A percentile compares a stretch with the other conserved stretches of the same genome.
phyloP scores from a whole-genome alignment of 73 alveolate species.

The Symbiodinium pilosum region DNA sequence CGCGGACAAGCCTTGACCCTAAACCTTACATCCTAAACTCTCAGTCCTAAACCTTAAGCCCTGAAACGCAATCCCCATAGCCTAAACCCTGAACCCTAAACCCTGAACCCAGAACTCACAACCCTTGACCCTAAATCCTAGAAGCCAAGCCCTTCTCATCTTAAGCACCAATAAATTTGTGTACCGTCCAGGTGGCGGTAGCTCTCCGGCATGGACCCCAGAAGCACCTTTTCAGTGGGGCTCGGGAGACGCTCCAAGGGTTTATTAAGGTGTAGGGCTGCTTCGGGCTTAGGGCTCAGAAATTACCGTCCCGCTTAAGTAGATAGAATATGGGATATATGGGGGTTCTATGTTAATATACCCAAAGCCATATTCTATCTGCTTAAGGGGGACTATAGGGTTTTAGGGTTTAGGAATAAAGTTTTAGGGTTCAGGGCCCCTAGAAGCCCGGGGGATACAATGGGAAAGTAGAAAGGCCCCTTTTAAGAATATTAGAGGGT shows the following conservation, averaged over 20 bases:
- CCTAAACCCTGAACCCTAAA: not conserved
- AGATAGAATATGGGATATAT: not conserved
- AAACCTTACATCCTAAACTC: not conserved
- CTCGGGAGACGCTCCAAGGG: not conserved
- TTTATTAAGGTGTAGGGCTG: not conserved
- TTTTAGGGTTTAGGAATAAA: not conserved
- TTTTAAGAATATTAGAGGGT: too few species aligned
- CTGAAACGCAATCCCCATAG: not conserved
- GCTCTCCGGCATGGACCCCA: not conserved
- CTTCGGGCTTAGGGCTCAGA: not conserved
- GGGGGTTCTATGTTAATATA: too few species aligned
- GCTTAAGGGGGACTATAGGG: not conserved
- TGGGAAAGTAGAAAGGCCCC: too few species aligned
- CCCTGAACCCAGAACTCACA: not conserved
- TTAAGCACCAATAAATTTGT: too few species aligned
- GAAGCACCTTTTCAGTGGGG: conserved; percentile 19
- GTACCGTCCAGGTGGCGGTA: too few species aligned
- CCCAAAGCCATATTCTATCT: too few species aligned
- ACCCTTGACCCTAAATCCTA: not conserved
- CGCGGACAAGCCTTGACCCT: too few species aligned
- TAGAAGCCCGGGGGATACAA: too few species aligned
- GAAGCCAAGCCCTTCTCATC: not conserved
- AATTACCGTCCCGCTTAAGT: not conserved
- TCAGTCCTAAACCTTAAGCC: not conserved
- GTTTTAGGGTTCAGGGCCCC: not conserved